These are phyloP conservation scores for Aspergillus spinulosporus DNA, from an alignment of 2,329 filamentous ascomycete genomes.

Conservation along the genomic window DNA sequence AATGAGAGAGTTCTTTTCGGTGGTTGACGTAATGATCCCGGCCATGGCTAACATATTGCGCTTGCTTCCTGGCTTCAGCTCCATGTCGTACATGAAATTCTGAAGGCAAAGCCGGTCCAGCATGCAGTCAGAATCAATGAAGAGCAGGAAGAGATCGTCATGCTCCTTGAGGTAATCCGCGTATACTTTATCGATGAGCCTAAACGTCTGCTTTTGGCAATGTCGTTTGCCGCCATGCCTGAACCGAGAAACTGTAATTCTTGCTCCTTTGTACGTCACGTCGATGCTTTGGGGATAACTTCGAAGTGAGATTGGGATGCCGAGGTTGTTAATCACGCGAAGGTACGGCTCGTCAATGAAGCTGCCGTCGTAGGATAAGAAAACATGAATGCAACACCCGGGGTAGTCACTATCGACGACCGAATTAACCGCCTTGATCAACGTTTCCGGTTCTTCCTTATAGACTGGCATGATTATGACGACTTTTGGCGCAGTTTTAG, in stretches of 20 bases:
- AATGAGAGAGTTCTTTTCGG: constrained; percentile 81
- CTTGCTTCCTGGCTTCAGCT: constrained; percentile 87
- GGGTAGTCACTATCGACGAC: constrained; percentile 94
- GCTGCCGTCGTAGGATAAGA: constrained; percentile 91
- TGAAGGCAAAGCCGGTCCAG: constrained; percentile 88
- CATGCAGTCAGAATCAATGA: constrained; percentile 97
- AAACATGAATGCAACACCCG: constrained; percentile 86
- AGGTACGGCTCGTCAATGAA: constrained; percentile 86
- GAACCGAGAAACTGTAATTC: constrained; percentile 89
- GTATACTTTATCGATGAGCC: constrained; percentile 91
- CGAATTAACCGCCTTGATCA: constrained; percentile 84
- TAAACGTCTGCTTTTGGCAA: constrained; percentile 91
- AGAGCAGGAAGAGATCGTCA: constrained; percentile 91
- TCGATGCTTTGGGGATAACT: constrained; percentile 89
- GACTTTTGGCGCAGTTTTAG: constrained; percentile 84
- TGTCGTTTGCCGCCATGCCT: constrained; percentile 90
- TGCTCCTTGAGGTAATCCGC: constrained; percentile 80
- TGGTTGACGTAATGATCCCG: constrained; percentile 93
- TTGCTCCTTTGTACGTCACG: constrained; percentile 75
- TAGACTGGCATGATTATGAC: constrained; percentile 98
- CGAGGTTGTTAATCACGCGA: constrained; percentile 79
- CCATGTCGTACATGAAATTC: constrained; percentile 99
- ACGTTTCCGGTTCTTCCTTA: constrained; percentile 80
- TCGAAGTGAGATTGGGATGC: constrained; percentile 70
- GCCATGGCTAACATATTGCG: constrained; percentile 97